These are phyloP conservation scores for Fusarium tuaranense DNA, from an alignment of 2,329 filamentous ascomycete genomes.

Conservation along the genomic window DNA sequence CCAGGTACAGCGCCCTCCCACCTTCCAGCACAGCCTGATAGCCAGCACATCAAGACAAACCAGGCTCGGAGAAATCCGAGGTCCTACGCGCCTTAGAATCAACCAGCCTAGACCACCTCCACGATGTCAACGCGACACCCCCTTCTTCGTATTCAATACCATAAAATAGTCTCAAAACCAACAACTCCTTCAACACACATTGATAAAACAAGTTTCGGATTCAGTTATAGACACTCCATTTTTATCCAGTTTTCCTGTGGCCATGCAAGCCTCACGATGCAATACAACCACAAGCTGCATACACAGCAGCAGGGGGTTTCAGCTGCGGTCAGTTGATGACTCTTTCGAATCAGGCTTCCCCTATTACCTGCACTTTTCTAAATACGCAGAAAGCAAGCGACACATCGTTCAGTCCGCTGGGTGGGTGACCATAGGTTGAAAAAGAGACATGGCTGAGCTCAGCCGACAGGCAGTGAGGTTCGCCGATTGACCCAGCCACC, in stretches of 20 bases:
- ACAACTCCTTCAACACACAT: neutral
- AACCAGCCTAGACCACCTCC: neutral
- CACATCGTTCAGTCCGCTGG: neutral
- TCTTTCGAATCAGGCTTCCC: neutral
- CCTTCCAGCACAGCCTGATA: neutral
- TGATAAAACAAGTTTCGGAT: neutral
- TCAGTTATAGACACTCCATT: neutral
- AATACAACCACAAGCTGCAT: neutral
- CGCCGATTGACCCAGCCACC: neutral
- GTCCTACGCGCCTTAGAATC: neutral
- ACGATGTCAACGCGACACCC: neutral
- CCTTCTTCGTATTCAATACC: neutral
- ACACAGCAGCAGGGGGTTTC: neutral
- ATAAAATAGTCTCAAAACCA: neutral
- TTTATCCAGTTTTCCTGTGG: neutral
- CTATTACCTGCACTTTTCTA: neutral
- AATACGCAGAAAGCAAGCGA: neutral
- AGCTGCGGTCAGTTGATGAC: neutral
- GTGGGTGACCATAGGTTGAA: neutral
- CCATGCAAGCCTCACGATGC: neutral
- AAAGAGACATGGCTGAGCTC: neutral
- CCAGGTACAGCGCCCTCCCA: neutral
- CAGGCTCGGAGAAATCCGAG: neutral
- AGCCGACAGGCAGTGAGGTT: neutral
- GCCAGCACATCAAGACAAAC: neutral